Evolutionary conservation across 306 rosid species (phyloP).

Genomic region (Castanea mollissima): DNA sequence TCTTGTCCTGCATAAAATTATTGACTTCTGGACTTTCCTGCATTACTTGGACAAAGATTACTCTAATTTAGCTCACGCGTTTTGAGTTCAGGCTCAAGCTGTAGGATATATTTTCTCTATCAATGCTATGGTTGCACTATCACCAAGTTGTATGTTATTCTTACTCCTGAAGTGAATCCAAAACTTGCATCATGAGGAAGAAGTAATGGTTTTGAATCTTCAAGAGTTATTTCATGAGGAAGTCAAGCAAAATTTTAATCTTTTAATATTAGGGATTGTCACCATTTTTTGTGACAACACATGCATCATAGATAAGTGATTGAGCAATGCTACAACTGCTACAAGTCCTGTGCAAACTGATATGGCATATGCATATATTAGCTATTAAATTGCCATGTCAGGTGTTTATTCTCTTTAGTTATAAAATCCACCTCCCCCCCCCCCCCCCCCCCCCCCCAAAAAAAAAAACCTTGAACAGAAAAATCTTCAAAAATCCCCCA

Average conservation of each 20-base stretch:
- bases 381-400: too few species aligned
- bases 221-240: neutral
- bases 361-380: too few species aligned
- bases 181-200: neutral
- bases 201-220: neutral
- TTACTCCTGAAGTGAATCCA: neutral
- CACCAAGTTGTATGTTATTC: neutral
- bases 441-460: too few species aligned
- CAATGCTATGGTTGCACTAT: too few species aligned
- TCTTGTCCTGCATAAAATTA: conserved; percentile 12
- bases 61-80: conserved; percentile 21
- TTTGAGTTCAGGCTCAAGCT: conserved; percentile 66
- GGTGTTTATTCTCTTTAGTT: too few species aligned
- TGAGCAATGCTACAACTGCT: too few species aligned
- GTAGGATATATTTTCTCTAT: neutral
- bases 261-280: neutral
- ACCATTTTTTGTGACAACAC: neutral
- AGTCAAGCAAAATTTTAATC: neutral
- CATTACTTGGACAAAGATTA: conserved; percentile 4
- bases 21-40: conserved; percentile 9
- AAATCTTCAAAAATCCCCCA: too few species aligned
- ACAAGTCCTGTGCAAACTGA: too few species aligned
- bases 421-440: too few species aligned
- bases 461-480: too few species aligned
- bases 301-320: neutral